These are phyloP conservation scores for Agrostemma githago DNA, from an alignment of 148 eudicot species.

Conservation along the genomic window DNA sequence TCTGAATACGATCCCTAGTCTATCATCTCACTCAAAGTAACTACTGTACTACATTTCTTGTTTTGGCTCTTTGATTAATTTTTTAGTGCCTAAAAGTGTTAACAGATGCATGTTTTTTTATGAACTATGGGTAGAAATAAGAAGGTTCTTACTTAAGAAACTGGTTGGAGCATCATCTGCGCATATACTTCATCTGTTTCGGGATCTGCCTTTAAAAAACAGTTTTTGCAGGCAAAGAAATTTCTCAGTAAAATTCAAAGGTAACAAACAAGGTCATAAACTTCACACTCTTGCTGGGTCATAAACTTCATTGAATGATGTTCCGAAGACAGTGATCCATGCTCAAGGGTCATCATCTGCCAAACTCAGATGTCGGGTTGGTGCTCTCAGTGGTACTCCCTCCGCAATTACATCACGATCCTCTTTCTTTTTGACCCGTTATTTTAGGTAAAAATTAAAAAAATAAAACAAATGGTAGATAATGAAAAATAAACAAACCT, in stretches of 20 bases:
- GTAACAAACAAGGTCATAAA: no score
- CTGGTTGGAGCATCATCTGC: constrained; percentile 94
- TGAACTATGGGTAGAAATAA: background rate
- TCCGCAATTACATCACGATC: background rate
- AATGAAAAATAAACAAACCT: background rate
- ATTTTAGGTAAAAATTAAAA: background rate
- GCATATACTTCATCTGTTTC: constrained; percentile 99
- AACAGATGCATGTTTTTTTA: background rate
- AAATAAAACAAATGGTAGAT: background rate
- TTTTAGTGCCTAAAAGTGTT: background rate
- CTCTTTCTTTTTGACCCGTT: background rate
- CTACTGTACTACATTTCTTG: no score
- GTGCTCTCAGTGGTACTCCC: constrained; percentile 17
- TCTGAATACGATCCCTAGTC: no score
- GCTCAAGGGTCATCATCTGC: constrained; percentile 51
- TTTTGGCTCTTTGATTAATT: no score
- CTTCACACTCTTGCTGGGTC: no score
- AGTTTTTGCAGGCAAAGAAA: background rate
- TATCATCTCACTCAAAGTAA: no score
- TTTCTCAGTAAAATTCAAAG: constrained; percentile 5
- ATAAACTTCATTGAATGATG: constrained; percentile 27
- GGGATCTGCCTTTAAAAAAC: constrained; percentile 75
- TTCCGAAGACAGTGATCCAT: constrained; percentile 43
- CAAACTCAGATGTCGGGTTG: constrained; percentile 87
- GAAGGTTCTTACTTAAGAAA: constrained; percentile 60